Percentiles rank a stretch among this genome's conserved stretches.
phyloP scores from a whole-genome alignment of 2,329 filamentous ascomycete genomes.

The Cladosporium sp. region DNA sequence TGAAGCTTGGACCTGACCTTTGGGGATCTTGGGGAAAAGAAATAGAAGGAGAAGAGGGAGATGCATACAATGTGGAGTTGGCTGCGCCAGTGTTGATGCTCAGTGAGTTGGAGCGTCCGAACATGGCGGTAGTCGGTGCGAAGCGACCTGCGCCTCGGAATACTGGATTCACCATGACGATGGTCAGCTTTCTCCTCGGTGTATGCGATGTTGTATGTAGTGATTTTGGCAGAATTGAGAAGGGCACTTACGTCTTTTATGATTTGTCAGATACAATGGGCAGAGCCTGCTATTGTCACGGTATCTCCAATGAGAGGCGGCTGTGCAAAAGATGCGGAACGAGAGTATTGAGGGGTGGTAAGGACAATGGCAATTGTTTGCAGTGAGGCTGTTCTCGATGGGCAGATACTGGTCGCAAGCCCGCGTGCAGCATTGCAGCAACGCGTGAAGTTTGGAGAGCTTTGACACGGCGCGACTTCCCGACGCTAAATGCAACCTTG shows the following conservation, averaged over 20 bases:
- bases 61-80: constrained; percentile 36
- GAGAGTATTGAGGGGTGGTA: background rate
- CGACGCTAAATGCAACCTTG: constrained; percentile 5
- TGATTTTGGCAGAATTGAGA: background rate
- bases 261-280: background rate
- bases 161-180: background rate
- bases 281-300: background rate
- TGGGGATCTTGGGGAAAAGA: background rate
- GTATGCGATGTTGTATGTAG: background rate
- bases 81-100: constrained; percentile 51
- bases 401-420: constrained; percentile 1
- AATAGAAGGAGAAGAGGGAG: background rate
- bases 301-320: background rate
- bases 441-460: constrained; percentile 11
- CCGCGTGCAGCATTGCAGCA: background rate
- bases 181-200: constrained; percentile 4
- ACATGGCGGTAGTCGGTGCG: constrained; percentile 25
- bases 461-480: constrained; percentile 12
- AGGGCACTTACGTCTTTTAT: constrained; percentile 4
- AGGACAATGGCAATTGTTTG: background rate
- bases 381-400: background rate
- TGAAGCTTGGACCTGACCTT: background rate
- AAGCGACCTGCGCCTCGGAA: background rate
- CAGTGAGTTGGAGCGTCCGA: constrained; percentile 48
- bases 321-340: background rate